Conservation (phyloP, 352 stramenopile genomes). For the Phytopythium montanum region DNA sequence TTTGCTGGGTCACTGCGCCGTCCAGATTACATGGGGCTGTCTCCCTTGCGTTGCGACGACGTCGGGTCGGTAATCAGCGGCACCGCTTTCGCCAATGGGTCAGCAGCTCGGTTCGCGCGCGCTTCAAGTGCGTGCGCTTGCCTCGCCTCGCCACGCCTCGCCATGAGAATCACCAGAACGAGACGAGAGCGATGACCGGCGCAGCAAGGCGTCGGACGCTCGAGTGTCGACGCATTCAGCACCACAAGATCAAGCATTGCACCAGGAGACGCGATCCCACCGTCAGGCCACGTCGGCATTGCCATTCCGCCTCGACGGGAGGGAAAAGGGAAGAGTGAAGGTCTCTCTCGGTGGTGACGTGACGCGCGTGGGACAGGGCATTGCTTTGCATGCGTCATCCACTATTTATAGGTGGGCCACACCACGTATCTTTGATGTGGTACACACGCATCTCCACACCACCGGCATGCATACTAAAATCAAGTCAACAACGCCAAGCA, state of each 20-base stretch:
- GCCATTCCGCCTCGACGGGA: not conserved
- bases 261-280: not conserved
- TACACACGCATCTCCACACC: not conserved
- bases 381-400: not conserved
- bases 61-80: not conserved
- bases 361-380: conserved; percentile 1
- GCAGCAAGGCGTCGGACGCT: not conserved
- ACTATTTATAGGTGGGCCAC: too few species aligned
- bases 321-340: not conserved
- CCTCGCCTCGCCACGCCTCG: too few species aligned
- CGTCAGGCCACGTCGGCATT: not conserved
- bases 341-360: not conserved
- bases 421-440: too few species aligned
- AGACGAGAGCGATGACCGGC: not conserved
- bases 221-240: not conserved
- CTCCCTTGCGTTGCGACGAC: conserved; percentile 1
- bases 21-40: not conserved
- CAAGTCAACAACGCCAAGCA: too few species aligned
- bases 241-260: not conserved
- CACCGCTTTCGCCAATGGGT: not conserved
- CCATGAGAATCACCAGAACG: not conserved
- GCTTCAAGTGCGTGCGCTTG: conserved; percentile 9
- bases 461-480: too few species aligned
- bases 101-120: not conserved
- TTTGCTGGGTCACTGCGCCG: not conserved